These are phyloP conservation scores for Debaryomyces singareniensis DNA, from an alignment of 1,139 yeast genomes.

Conservation along the genomic window DNA sequence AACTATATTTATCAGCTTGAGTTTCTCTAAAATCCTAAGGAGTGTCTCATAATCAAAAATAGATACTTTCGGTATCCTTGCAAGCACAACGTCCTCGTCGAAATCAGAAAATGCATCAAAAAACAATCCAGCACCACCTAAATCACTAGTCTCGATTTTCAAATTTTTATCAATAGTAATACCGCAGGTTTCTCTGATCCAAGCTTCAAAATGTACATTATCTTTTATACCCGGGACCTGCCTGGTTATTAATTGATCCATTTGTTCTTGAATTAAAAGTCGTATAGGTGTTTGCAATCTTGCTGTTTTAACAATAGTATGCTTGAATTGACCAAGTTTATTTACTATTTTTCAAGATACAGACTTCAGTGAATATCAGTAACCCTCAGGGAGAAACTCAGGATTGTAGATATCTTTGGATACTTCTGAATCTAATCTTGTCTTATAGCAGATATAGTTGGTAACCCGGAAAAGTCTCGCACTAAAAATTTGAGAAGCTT, in stretches of 20 bases:
- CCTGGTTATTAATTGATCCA: slow-evolving; percentile 1
- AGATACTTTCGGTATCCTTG: slow-evolving; percentile 24
- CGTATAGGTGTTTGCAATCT: too few relatives aligned
- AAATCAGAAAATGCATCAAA: slow-evolving; percentile 8
- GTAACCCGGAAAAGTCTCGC: too few relatives aligned
- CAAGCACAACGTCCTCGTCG: slow-evolving; percentile 16
- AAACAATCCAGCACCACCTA: slow-evolving; percentile 34
- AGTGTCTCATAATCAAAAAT: slow-evolving; percentile 25
- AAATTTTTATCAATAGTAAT: slow-evolving; percentile 10
- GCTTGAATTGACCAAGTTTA: too few relatives aligned
- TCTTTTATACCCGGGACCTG: not conserved
- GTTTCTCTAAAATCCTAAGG: slow-evolving; percentile 17
- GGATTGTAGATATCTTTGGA: too few relatives aligned
- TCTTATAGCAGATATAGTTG: too few relatives aligned
- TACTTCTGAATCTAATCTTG: too few relatives aligned
- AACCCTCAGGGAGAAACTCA: too few relatives aligned
- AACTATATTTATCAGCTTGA: slow-evolving; percentile 15
- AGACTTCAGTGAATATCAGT: too few relatives aligned
- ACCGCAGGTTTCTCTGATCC: not conserved
- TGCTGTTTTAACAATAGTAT: too few relatives aligned
- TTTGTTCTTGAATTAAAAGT: too few relatives aligned
- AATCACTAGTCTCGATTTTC: slow-evolving; percentile 15
- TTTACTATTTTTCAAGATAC: too few relatives aligned
- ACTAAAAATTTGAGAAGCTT: too few relatives aligned
- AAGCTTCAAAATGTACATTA: not conserved